phyloP scores from a whole-genome alignment of 257 asterid species.

The Scutellaria baicalensis region DNA sequence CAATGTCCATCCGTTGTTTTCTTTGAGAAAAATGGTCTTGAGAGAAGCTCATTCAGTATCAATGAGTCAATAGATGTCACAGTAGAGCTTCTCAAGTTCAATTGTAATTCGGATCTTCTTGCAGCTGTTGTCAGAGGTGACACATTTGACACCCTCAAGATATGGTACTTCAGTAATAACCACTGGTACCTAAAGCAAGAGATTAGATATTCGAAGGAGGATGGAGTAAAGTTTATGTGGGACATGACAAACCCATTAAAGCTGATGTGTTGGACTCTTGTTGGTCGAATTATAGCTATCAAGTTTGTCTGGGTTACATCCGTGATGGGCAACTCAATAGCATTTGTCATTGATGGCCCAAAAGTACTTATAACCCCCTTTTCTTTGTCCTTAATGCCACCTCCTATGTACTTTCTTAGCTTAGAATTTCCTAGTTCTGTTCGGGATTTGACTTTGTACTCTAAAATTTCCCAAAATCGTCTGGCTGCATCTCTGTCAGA shows the following conservation, averaged over 20 bases:
- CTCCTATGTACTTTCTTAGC: constrained; percentile 72
- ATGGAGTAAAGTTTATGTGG: constrained; percentile 69
- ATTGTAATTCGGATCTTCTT: constrained; percentile 84
- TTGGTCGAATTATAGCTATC: constrained; percentile 51
- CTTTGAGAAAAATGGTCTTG: constrained; percentile 85
- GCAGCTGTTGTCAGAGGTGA: constrained; percentile 71
- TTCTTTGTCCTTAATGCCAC: constrained; percentile 75
- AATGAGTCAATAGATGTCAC: constrained; percentile 43
- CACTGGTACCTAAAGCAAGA: constrained; percentile 95
- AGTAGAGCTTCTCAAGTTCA: constrained; percentile 73
- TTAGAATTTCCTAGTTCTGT: constrained; percentile 65
- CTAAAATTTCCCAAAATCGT: constrained; percentile 38
- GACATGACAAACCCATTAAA: constrained; percentile 65
- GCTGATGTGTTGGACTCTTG: constrained; percentile 68
- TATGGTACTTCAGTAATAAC: constrained; percentile 84
- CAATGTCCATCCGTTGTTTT: constrained; percentile 63
- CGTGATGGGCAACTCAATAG: constrained; percentile 64
- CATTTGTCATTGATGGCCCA: constrained; percentile 82
- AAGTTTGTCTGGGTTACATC: constrained; percentile 85
- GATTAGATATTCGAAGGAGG: constrained; percentile 62
- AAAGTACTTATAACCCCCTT: constrained; percentile 70
- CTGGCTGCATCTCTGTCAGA: constrained; percentile 79
- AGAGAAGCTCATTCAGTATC: constrained; percentile 78
- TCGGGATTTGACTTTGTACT: constrained; percentile 41
- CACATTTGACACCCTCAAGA: constrained; percentile 59